Evolutionary conservation across 2,329 filamentous ascomycete species (phyloP).

Genomic region (Aureobasidium pullulans): DNA sequence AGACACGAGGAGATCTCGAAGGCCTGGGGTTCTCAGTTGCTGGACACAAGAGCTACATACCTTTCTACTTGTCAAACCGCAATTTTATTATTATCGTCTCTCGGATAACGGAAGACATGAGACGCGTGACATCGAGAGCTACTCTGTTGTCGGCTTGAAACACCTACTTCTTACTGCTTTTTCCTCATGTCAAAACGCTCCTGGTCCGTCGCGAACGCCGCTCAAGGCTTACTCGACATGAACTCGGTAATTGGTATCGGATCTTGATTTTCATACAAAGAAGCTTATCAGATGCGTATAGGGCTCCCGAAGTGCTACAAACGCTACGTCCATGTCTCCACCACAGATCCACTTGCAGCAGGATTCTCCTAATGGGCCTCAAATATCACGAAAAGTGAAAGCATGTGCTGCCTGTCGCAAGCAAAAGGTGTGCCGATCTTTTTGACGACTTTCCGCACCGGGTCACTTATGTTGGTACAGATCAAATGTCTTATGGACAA

Average conservation of each 20-base stretch:
- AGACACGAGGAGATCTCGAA: neutral
- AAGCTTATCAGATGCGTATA: neutral
- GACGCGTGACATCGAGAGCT: neutral
- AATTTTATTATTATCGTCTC: neutral
- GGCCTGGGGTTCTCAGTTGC: neutral
- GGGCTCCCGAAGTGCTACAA: neutral
- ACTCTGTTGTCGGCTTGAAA: neutral
- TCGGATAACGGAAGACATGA: neutral
- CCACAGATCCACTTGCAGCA: neutral
- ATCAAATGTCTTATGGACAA: slow-evolving; percentile 48
- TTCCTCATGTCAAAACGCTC: slow-evolving; percentile 11
- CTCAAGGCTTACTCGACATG: slow-evolving; percentile 13
- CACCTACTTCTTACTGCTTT: neutral
- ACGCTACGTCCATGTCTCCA: slow-evolving; percentile 3
- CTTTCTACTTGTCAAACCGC: neutral
- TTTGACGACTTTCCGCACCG: neutral
- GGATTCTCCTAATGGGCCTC: slow-evolving; percentile 5
- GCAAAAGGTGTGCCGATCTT: slow-evolving; percentile 31
- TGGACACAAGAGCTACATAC: neutral
- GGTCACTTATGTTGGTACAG: slow-evolving; percentile 41
- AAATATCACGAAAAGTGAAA: slow-evolving; percentile 14
- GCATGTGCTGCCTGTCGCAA: slow-evolving; percentile 48
- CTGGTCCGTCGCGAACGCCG: slow-evolving; percentile 14
- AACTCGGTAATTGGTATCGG: neutral
- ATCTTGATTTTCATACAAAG: neutral